phyloP scores from a whole-genome alignment of 345 rosid species.

The Pseudoturritis turrita region DNA sequence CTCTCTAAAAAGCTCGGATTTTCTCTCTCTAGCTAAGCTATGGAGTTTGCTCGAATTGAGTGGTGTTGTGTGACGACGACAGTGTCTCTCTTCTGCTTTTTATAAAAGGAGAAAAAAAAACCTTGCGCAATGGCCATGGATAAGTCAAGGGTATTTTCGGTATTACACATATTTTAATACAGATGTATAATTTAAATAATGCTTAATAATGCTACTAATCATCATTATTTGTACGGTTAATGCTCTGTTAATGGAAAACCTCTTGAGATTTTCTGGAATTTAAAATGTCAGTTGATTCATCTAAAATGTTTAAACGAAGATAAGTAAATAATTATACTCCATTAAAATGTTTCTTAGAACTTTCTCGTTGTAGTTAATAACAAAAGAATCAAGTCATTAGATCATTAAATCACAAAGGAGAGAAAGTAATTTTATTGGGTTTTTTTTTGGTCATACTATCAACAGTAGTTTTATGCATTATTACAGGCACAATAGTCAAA shows the following conservation, averaged over 20 bases:
- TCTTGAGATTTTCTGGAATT: slow-evolving; percentile 11
- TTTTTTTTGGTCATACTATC: not conserved
- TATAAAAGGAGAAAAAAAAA: slow-evolving; percentile 17
- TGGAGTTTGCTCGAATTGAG: not conserved
- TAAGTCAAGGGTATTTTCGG: slow-evolving; percentile 46
- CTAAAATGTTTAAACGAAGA: not conserved
- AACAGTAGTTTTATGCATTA: slow-evolving; percentile 3
- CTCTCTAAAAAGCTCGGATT: not conserved
- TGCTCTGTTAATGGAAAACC: not conserved
- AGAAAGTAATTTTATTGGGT: not conserved
- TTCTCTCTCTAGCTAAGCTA: not conserved
- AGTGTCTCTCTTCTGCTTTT: slow-evolving; percentile 19
- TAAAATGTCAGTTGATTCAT: slow-evolving; percentile 24
- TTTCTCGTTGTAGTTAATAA: slow-evolving; percentile 2
- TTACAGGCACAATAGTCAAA: not conserved
- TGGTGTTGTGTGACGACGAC: slow-evolving; percentile 3
- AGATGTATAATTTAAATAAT: not conserved
- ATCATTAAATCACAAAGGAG: not conserved
- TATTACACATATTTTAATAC: not conserved
- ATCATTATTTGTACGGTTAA: slow-evolving; percentile 20
- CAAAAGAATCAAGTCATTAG: not conserved
- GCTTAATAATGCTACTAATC: not conserved
- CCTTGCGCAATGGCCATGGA: slow-evolving; percentile 21
- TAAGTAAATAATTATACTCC: not conserved
- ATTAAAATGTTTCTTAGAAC: not conserved